These are phyloP conservation scores for Solidago caesia DNA, from an alignment of 129 eudicot species.

Conservation along the genomic window DNA sequence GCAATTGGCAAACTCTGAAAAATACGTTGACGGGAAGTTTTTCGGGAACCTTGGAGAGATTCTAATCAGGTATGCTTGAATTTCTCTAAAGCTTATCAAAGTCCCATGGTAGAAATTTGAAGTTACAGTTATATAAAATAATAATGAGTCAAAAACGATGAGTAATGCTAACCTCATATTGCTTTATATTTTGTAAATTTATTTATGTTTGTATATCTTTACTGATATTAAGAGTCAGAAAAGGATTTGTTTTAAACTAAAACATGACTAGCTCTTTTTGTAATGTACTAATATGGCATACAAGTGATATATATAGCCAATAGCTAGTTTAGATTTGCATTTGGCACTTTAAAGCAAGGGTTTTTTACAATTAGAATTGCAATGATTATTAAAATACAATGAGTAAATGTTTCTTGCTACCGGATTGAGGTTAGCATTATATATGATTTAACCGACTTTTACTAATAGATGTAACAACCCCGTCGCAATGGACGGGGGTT, in stretches of 20 bases:
- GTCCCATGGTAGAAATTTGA: background rate
- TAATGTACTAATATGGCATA: background rate
- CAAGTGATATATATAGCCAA: background rate
- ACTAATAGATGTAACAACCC: too few relatives aligned
- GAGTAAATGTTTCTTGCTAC: constrained; percentile 6
- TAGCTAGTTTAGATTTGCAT: constrained; percentile 7
- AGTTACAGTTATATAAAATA: too few relatives aligned
- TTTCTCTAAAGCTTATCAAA: background rate
- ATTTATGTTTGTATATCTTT: too few relatives aligned
- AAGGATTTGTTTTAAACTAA: background rate
- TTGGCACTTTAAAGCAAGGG: constrained; percentile 16
- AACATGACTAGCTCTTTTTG: background rate
- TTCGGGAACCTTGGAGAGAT: constrained; percentile 91
- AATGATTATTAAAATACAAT: background rate
- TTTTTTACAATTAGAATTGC: constrained; percentile 3
- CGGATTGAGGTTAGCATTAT: constrained; percentile 12
- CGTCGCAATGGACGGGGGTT: too few relatives aligned
- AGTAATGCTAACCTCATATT: too few relatives aligned
- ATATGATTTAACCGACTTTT: too few relatives aligned
- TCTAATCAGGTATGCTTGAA: constrained; percentile 63
- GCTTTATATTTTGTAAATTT: too few relatives aligned
- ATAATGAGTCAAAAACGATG: too few relatives aligned
- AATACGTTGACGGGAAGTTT: constrained; percentile 77
- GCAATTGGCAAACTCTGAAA: constrained; percentile 94
- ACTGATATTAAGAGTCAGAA: background rate